These are phyloP conservation scores for Teratosphaeria nubilosa DNA, from an alignment of 2,329 filamentous ascomycete species.

Conservation along the genomic window DNA sequence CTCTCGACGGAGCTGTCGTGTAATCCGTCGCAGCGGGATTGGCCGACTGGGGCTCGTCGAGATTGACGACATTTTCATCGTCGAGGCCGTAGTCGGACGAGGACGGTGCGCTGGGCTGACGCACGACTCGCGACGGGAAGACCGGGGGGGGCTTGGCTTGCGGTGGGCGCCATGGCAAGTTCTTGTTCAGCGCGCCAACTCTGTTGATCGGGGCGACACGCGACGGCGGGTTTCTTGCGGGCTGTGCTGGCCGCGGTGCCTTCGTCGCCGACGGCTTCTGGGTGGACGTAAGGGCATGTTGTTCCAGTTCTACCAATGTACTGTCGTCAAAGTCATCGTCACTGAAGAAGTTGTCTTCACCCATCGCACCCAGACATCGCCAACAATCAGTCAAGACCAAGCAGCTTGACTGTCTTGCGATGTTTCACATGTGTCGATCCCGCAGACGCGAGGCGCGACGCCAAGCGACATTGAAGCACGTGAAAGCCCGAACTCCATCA, in stretches of 20 bases:
- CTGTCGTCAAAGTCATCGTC: slow-evolving; percentile 36
- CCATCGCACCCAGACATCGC: slow-evolving; percentile 11
- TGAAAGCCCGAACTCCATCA: neutral
- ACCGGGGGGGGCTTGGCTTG: slow-evolving; percentile 3
- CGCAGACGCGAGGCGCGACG: neutral
- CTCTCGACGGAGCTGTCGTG: neutral
- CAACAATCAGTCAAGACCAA: neutral
- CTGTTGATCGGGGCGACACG: slow-evolving; percentile 11
- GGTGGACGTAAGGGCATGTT: slow-evolving; percentile 33
- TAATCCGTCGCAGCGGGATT: slow-evolving; percentile 11
- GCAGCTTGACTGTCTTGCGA: neutral
- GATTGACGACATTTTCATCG: slow-evolving; percentile 36
- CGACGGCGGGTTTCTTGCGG: slow-evolving; percentile 13
- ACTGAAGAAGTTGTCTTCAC: slow-evolving; percentile 37
- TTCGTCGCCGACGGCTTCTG: slow-evolving; percentile 16
- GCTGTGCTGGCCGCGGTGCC: neutral
- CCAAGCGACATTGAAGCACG: neutral
- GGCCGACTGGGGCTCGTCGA: slow-evolving; percentile 30
- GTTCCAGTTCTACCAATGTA: slow-evolving; percentile 36
- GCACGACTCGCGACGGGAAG: slow-evolving; percentile 1
- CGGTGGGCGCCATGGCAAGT: slow-evolving; percentile 21
- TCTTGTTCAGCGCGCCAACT: slow-evolving; percentile 8
- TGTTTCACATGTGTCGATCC: neutral
- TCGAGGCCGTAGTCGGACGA: slow-evolving; percentile 37
- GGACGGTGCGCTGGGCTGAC: slow-evolving; percentile 13